Percentiles rank a stretch among this genome's conserved stretches.
Conservation (phyloP, 257 asterid species). For the Plectranthus barbatus region DNA sequence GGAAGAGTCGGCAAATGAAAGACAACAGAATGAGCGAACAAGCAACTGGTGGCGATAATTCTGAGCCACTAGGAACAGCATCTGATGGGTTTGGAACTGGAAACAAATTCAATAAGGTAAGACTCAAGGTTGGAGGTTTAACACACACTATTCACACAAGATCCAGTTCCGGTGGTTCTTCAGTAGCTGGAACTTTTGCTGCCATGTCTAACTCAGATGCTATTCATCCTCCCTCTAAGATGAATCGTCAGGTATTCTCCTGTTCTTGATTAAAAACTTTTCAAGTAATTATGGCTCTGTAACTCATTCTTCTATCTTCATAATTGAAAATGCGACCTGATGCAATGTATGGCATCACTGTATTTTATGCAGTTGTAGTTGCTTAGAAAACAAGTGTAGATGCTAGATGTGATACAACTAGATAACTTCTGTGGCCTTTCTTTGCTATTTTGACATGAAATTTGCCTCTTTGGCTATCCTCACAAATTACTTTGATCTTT, state of each 20-base stretch:
- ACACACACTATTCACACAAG: conserved; percentile 53
- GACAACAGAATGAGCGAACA: conserved; percentile 14
- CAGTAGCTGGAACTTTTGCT: conserved; percentile 38
- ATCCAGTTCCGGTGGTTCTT: conserved; percentile 39
- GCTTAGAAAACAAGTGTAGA: neutral
- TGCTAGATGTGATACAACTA: neutral
- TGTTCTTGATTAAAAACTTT: neutral
- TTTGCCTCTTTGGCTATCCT: no score
- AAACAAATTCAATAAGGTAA: conserved; percentile 50
- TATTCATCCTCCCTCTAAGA: conserved; percentile 17
- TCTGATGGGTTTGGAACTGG: conserved; percentile 32
- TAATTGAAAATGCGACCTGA: neutral
- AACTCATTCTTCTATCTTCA: neutral
- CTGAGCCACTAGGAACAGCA: conserved; percentile 22
- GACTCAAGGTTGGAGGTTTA: conserved; percentile 83
- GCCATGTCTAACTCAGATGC: conserved; percentile 32
- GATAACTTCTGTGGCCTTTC: neutral
- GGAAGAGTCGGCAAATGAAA: conserved; percentile 15
- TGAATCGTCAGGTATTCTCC: conserved; percentile 30
- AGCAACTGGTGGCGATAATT: conserved; percentile 10
- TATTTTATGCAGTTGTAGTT: neutral
- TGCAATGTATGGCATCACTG: neutral
- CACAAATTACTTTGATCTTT: neutral
- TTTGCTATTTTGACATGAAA: neutral
- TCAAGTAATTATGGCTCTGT: neutral